phyloP scores from a whole-genome alignment of 345 rosid genomes.

The Bretschneidera sinensis region DNA sequence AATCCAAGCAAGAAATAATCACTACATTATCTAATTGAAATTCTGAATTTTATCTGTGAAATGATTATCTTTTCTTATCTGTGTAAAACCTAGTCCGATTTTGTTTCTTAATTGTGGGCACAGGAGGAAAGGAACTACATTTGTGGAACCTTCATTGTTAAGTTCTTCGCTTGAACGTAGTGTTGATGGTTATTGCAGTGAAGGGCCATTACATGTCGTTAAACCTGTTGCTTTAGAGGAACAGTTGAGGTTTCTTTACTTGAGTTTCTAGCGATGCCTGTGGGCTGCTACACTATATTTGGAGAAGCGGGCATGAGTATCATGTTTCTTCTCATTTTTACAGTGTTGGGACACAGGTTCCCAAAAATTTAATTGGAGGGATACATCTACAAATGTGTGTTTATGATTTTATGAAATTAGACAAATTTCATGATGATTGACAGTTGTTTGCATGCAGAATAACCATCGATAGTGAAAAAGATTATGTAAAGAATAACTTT shows the following conservation, averaged over 20 bases:
- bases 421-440: no score
- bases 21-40: not conserved
- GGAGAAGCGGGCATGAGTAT: no score
- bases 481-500: no score
- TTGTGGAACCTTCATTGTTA: constrained; percentile 37
- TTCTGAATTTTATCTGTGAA: not conserved
- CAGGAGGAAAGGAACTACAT: constrained; percentile 39
- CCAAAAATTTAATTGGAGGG: no score
- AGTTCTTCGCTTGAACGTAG: constrained; percentile 33
- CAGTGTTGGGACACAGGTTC: not conserved
- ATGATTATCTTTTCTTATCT: not conserved
- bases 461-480: no score
- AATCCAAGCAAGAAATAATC: no score
- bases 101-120: not conserved
- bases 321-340: not conserved
- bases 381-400: no score
- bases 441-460: no score
- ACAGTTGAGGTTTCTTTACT: not conserved
- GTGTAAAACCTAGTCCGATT: constrained; percentile 3
- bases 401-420: no score
- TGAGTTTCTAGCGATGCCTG: not conserved
- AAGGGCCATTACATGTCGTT: not conserved
- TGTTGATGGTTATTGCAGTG: constrained; percentile 56
- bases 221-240: not conserved
- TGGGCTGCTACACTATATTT: no score